Evolutionary conservation across 805 yeast genomes (phyloP), one percentile per base, ranked within the genome.

Genomic region (Candida argentea): DNA sequence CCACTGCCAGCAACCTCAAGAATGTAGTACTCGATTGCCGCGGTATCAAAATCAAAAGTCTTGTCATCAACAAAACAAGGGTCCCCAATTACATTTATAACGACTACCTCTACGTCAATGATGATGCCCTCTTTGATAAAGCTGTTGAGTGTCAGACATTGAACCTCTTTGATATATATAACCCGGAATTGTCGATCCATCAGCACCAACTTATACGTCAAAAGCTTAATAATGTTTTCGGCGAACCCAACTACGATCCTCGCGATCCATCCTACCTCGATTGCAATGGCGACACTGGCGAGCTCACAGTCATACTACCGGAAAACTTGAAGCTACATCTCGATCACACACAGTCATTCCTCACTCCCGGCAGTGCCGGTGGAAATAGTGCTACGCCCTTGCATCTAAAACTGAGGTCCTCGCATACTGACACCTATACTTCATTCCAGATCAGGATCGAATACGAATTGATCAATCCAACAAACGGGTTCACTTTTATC

Each of bases 11-110:
- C 13, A 43, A 61, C 1, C 56, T 89, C 25, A 71, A 69, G 32
- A 57, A 59, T 7, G 59, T 91, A 15, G 70, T 71, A 29, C 58
- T 91, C 28, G 97, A 91, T 49, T 83, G 94, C 34, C 70, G 94
- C 29, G 84, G 83, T 24, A 65, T 80, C 57, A 61, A 59, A 20
- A 70, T 91, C 20, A 65, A 67, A 14, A 69, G 71, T 15, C 79
- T 85, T 5, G 60, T 61, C 20, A 69, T 91, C 24, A 86, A 61
- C 35, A 55, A 55, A 20, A 69, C 73, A 31, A 62, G 74, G 37
- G 61, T 68, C 34, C 69, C 76, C 1, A 52, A 62, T 23, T 85
- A 64, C 44, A 46, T 54, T 10, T 71, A 78, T 44, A 57, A 62
- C 6, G 94, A 84, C 43, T 46, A 55, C 20, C 47, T 74, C 18